A percentile compares a stretch with the other conserved stretches of the same genome.
Conservation (phyloP, 768 basidiomycete genomes). For the Ramaria sp. region DNA sequence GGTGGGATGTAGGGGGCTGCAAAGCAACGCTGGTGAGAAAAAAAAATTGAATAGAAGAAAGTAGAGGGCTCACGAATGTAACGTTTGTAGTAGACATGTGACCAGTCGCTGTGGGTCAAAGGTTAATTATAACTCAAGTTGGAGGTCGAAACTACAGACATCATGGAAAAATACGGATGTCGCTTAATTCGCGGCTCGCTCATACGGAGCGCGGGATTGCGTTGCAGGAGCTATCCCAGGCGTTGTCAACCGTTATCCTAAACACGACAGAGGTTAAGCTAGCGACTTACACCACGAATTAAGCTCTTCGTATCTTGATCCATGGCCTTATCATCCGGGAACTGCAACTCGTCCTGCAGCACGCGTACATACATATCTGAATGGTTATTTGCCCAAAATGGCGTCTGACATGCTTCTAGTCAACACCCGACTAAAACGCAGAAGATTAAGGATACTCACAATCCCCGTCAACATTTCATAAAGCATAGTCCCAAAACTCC, state of each 20-base stretch:
- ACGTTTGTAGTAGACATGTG: slow-evolving; percentile 87
- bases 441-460: slow-evolving; percentile 37
- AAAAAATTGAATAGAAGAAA: slow-evolving; percentile 5
- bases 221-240: slow-evolving; percentile 68
- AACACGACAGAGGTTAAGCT: not conserved
- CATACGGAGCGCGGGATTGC: slow-evolving; percentile 83
- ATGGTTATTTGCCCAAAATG: slow-evolving; percentile 88
- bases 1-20: slow-evolving; percentile 87
- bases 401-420: slow-evolving; percentile 43
- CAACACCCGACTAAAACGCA: not conserved
- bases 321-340: slow-evolving; percentile 85
- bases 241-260: not conserved
- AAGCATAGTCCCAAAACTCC: slow-evolving; percentile 96
- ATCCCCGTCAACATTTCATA: slow-evolving; percentile 96
- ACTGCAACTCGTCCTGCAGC: slow-evolving; percentile 78
- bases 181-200: slow-evolving; percentile 89
- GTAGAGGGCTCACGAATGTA: slow-evolving; percentile 67
- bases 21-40: not conserved
- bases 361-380: slow-evolving; percentile 93
- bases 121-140: slow-evolving; percentile 11
- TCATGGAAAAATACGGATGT: slow-evolving; percentile 92
- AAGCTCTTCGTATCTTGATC: slow-evolving; percentile 93
- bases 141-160: slow-evolving; percentile 37
- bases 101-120: slow-evolving; percentile 61
- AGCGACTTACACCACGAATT: slow-evolving; percentile 72